Evolutionary conservation across 768 basidiomycete genomes (phyloP), one percentile per base, ranked within the genome.

Genomic region (Lepiota brunneoincarnata): DNA sequence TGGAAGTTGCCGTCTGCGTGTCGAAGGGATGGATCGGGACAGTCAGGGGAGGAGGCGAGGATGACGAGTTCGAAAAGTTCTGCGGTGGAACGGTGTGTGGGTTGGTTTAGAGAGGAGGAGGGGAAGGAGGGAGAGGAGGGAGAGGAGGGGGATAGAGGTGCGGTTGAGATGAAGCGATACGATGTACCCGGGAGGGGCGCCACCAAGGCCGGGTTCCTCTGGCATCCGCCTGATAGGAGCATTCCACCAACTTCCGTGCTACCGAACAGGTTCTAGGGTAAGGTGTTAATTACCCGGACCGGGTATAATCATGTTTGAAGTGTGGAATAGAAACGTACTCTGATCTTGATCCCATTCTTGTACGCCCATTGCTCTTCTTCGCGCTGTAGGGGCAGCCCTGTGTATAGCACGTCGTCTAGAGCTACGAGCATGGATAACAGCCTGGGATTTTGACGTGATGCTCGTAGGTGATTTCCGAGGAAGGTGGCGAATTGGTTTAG

Each of bases 241-340:
- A 87, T 87, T 1, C 80, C 84, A 38, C 87, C 88, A 56, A 86
- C 80, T 73, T 92, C 90, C 1, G 90, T 92, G 67, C 82, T 89
- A 15, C 90, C 90, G 64, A 91, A 91, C 15, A 89, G 73, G 65
- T 90, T 91, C 84, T 88, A 54, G 37, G 54, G 38, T n/a, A 58
- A 63, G 36, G 55, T 46, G 56, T 71, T 58, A 72, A 55, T 56
- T 44, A 28, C 26, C 59, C 55, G 60, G 43, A 36, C 45, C 28
- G 60, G 49, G 35, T 49, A 20, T 35, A 47, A 12, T 51, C 45
- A 48, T 54, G 36, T 54, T 54, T 46, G 23, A 60, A 54, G 49
- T 47, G 28, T 49, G 51, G 57, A 55, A 55, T 49, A 60, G 59
- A 63, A 37, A 68, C 80, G 63, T 67, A 87, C 87, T 65, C 72